These are phyloP conservation scores for Enteropsectra breve DNA, from an alignment of 371 early-diverging fungal genomes.

Conservation along the genomic window DNA sequence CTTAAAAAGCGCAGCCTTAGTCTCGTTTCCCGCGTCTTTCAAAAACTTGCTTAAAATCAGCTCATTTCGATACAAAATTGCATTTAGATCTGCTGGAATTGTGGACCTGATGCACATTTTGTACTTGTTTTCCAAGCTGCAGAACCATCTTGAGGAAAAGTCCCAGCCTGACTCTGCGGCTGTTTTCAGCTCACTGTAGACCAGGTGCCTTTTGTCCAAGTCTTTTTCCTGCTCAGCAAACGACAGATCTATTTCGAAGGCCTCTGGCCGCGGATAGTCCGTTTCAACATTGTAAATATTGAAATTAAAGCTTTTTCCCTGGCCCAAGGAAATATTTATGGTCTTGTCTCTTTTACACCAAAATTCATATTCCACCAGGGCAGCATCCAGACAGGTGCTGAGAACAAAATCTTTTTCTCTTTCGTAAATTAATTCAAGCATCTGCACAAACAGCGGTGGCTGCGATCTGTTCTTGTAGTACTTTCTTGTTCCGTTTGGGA, in stretches of 20 bases:
- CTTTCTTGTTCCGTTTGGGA: constrained; percentile 73
- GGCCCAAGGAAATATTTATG: neutral
- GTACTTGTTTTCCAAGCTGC: constrained; percentile 12
- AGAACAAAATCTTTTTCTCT: constrained; percentile 38
- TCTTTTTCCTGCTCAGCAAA: too few species aligned
- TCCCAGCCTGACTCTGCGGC: constrained; percentile 82
- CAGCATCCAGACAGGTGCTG: constrained; percentile 33
- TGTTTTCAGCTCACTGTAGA: constrained; percentile 65
- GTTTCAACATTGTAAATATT: constrained; percentile 28
- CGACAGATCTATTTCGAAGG: too few species aligned
- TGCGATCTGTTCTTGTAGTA: constrained; percentile 76
- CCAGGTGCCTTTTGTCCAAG: too few species aligned
- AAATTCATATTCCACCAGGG: constrained; percentile 64
- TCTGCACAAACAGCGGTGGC: constrained; percentile 64
- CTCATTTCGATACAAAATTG: constrained; percentile 68
- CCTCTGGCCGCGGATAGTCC: constrained; percentile 67
- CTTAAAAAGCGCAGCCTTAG: constrained; percentile 37
- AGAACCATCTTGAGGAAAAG: constrained; percentile 68
- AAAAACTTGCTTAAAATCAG: constrained; percentile 62
- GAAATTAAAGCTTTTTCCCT: constrained; percentile 20
- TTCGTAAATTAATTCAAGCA: constrained; percentile 33
- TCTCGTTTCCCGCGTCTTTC: constrained; percentile 36
- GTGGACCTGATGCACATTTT: constrained; percentile 63
- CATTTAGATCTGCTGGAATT: constrained; percentile 74
- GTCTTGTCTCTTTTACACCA: too few species aligned